Evolutionary conservation across 2,329 filamentous ascomycete species (phyloP).

Genomic region (Nannizziopsis arthrosporioides): DNA sequence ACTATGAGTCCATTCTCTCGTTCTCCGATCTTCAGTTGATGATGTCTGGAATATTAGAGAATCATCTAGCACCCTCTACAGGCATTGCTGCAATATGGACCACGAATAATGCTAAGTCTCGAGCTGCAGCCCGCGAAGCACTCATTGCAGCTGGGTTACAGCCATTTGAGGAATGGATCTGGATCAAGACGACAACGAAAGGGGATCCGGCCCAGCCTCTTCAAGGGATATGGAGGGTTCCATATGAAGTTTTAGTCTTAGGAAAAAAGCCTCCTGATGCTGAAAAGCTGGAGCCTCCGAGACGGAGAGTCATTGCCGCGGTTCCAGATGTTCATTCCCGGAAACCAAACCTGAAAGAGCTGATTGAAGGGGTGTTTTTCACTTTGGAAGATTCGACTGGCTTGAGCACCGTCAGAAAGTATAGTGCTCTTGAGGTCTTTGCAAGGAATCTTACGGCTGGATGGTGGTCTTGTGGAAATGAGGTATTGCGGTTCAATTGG

Average conservation of each 20-base stretch:
- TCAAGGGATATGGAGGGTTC: slow-evolving; percentile 46
- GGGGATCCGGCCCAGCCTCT: slow-evolving; percentile 44
- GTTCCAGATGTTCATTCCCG: slow-evolving; percentile 54
- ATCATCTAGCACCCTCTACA: slow-evolving; percentile 11
- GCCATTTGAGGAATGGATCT: slow-evolving; percentile 51
- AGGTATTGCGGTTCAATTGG: slow-evolving; percentile 50
- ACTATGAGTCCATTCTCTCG: slow-evolving; percentile 34
- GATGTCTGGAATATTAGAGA: slow-evolving; percentile 35
- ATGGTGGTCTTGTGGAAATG: slow-evolving; percentile 53
- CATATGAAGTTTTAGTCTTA: slow-evolving; percentile 50
- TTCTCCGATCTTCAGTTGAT: slow-evolving; percentile 21
- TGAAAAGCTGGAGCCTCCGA: slow-evolving; percentile 19
- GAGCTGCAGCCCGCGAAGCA: slow-evolving; percentile 35
- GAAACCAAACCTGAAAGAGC: slow-evolving; percentile 49
- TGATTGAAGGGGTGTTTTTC: slow-evolving; percentile 42
- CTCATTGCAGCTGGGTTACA: slow-evolving; percentile 38
- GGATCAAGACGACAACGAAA: slow-evolving; percentile 47
- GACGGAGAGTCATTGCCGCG: slow-evolving; percentile 43
- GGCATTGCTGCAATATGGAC: slow-evolving; percentile 49
- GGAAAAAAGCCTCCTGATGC: slow-evolving; percentile 7
- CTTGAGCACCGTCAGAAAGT: slow-evolving; percentile 20
- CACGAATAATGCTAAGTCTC: slow-evolving; percentile 45
- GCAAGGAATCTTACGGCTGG: slow-evolving; percentile 47
- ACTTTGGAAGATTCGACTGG: not conserved
- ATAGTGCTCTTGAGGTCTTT: slow-evolving; percentile 49